Conservation (phyloP, 495 filamentous ascomycete species). For the Aspergillus campestris region DNA sequence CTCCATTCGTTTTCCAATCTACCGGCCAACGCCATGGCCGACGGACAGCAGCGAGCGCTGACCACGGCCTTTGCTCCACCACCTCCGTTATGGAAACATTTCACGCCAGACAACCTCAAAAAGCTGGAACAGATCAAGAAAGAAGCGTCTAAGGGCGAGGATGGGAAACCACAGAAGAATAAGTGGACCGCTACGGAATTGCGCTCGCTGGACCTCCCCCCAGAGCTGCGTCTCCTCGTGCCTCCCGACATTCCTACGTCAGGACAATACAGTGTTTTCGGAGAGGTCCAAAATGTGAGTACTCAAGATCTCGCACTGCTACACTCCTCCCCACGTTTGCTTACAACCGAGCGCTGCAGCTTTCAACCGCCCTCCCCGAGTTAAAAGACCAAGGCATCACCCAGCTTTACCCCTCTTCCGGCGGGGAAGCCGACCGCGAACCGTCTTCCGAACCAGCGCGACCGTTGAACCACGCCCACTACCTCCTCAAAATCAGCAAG, state of each 20-base stretch:
- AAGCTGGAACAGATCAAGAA: slow-evolving; percentile 50
- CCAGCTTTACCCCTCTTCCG: slow-evolving; percentile 55
- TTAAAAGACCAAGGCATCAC: slow-evolving; percentile 61
- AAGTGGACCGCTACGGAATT: slow-evolving; percentile 38
- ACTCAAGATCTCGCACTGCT: no score
- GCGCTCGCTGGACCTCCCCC: slow-evolving; percentile 53
- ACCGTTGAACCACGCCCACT: slow-evolving; percentile 59
- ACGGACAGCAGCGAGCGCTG: slow-evolving; percentile 41
- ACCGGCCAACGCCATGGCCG: slow-evolving; percentile 36
- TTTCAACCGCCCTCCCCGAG: slow-evolving; percentile 56
- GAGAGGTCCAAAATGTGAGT: slow-evolving; percentile 53
- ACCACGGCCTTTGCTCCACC: slow-evolving; percentile 69
- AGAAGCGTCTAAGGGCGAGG: slow-evolving; percentile 30
- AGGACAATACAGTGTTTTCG: slow-evolving; percentile 68
- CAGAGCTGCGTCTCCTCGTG: slow-evolving; percentile 69
- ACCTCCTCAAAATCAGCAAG: slow-evolving; percentile 71
- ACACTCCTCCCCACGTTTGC: not conserved
- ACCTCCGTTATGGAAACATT: slow-evolving; percentile 83
- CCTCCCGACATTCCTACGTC: slow-evolving; percentile 67
- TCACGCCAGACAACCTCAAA: slow-evolving; percentile 68
- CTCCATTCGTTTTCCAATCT: not conserved
- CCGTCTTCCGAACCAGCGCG: slow-evolving; percentile 26
- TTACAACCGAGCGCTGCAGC: slow-evolving; percentile 9
- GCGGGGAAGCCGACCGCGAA: slow-evolving; percentile 28
- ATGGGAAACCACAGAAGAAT: slow-evolving; percentile 27